Base-by-base conservation (phyloP, 371 early-diverging fungal genomes). In the Rhizomucor pusillus region DNA sequence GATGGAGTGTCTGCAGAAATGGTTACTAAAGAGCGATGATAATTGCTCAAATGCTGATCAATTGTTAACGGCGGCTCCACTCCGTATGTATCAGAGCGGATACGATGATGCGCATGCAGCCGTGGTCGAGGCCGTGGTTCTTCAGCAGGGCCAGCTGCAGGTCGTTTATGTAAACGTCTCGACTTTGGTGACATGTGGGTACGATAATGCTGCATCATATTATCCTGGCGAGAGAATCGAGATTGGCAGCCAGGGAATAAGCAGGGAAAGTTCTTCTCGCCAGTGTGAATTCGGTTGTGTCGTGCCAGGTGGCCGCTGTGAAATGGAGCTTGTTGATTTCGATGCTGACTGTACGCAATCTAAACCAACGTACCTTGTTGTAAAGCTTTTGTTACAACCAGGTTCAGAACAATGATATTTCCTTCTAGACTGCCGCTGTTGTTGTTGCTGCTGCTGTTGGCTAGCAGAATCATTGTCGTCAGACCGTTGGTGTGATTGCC, bases 161-260 rank as follows among this genome's bases (percentile, higher is more conserved):
- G 43, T 51, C 61, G 54, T 48, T 77, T 73, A 36, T 75, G 68
- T 12, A 79, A 71, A 41, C 86, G 79, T 44, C 87, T 76, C 34
- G 87, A 86, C 67, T 85, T 87, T 18, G 88, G 78, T 19, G 88
- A 88, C 78, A 86, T 79, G 58, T 90, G 92, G 19, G 90, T 90
- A 9, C 90, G 85, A 63, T 88, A 90, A 56, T 93, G 93, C 59
- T 93, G 92, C 87, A 90, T 88, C 91, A 91, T 93, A 57, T 92
- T 90, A 67, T 91, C 93, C 55, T 90, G 90, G 43, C 97, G 82
- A 43, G 92, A 90, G 66, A 96, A 94, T 39, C 82, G 78, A 59
- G 89, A 89, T 39, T 82, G 74, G 62, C 97, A 96, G 4, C 83
- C 86, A 19, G 85, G 82, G 65, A 84, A 79, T 18, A 88, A 63